Evolutionary conservation across 441 rosid genomes (phyloP), one percentile per base, ranked within the genome.

Genomic region (Manihot esculenta): DNA sequence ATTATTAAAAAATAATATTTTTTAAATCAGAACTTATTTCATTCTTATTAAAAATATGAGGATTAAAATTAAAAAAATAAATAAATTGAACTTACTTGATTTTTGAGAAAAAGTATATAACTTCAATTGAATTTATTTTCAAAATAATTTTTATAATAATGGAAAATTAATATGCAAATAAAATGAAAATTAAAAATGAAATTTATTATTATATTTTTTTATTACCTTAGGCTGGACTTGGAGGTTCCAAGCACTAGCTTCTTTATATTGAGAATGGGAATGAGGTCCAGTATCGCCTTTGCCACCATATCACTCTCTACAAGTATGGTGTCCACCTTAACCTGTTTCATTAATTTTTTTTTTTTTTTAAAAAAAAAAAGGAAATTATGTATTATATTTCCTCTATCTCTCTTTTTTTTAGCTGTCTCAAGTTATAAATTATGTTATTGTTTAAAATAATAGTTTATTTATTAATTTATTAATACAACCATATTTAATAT

Each of bases 161-260:
- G 62, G 33, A 44, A 35, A 2, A 23, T 21, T 26, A 51, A 49
- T 48, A 64, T 23, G 24, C 20, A n/a, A 54, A 27, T 44, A 44
- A 33, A 33, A 44, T 49, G 59, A 56, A 26, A 13, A 21, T 9
- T 30, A 27, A 7, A 33, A 33, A 7, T 33, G 6, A 33, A n/a
- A 57, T 24, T 23, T 30, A 1, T 30, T 30, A 30, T 30, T 30
- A 4, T 1, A 4, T 30, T 30, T 30, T 1, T 1, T 30, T 30
- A 1, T 35, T 81, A 89, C 97, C 91, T 86, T 47, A 83, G 71
- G 75, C 63, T 84, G 64, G 95, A 81, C 72, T 86, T 88, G 79
- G 66, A 66, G 71, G 87, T 82, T 77, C 98, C 96, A 73, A 94
- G 80, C 67, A 90, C 95, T 17, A 94, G 85, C 87, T 82, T 94